Evolutionary conservation across 805 yeast species (phyloP).

Genomic region (Metschnikowia hibisci): DNA sequence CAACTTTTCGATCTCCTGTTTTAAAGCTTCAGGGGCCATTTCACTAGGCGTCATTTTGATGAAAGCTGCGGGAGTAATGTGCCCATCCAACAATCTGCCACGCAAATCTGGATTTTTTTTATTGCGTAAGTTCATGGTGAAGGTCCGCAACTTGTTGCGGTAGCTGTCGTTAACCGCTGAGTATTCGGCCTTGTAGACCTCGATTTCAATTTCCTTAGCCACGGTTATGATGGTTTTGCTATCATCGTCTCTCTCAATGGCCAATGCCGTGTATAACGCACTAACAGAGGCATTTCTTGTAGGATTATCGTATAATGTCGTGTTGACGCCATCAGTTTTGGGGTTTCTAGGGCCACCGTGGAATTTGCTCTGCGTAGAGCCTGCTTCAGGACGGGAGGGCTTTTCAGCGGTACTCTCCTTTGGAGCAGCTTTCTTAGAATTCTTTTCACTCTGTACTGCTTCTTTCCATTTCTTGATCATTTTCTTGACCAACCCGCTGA

Average conservation of each 20-base stretch:
- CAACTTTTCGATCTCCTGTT: slow-evolving; percentile 78
- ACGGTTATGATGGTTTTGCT: slow-evolving; percentile 58
- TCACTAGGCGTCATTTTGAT: slow-evolving; percentile 88
- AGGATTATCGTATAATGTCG: slow-evolving; percentile 64
- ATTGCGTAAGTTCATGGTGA: slow-evolving; percentile 83
- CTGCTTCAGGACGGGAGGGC: slow-evolving; percentile 15
- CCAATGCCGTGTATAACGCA: slow-evolving; percentile 86
- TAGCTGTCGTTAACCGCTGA: slow-evolving; percentile 57
- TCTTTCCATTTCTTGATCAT: slow-evolving; percentile 91
- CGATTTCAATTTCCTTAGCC: slow-evolving; percentile 70
- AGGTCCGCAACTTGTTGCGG: slow-evolving; percentile 78
- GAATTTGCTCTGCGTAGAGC: slow-evolving; percentile 33
- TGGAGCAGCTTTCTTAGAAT: slow-evolving; percentile 27
- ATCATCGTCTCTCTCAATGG: slow-evolving; percentile 62
- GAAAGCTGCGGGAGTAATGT: slow-evolving; percentile 60
- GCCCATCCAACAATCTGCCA: slow-evolving; percentile 60
- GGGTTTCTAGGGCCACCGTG: slow-evolving; percentile 65
- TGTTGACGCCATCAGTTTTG: slow-evolving; percentile 73
- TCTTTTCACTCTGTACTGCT: slow-evolving; percentile 66
- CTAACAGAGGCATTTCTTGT: slow-evolving; percentile 81
- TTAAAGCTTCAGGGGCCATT: slow-evolving; percentile 89
- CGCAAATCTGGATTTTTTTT: slow-evolving; percentile 86
- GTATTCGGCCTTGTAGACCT: slow-evolving; percentile 60
- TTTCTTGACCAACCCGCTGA: slow-evolving; percentile 68
- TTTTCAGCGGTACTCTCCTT: slow-evolving; percentile 7